Conservation (phyloP, 352 stramenopile species). For the Blastocystis sp. region DNA sequence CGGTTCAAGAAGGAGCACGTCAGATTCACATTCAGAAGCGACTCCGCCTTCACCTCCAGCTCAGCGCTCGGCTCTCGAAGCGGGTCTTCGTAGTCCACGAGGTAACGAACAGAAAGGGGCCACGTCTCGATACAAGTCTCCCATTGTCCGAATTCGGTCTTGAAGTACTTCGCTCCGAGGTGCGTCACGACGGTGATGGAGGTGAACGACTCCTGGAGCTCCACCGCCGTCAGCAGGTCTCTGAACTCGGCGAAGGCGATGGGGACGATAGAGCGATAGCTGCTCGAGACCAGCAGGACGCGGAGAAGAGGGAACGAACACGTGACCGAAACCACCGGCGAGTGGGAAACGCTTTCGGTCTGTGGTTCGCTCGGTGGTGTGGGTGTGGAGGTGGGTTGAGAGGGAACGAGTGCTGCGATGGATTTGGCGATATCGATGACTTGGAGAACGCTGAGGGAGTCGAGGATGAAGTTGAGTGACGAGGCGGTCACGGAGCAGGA, state of each 20-base stretch:
- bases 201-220: neutral
- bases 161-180: slow-evolving; percentile 11
- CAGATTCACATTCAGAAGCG: slow-evolving; percentile 35
- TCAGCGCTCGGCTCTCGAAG: neutral
- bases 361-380: neutral
- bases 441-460: neutral
- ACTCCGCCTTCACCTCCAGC: neutral
- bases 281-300: slow-evolving; percentile 28
- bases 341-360: neutral
- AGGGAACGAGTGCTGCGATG: neutral
- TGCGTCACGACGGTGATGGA: neutral
- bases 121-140: slow-evolving; percentile 21
- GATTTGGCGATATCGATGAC: neutral
- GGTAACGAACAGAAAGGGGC: neutral
- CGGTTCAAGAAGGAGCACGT: neutral
- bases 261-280: slow-evolving; percentile 36
- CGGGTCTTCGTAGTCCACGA: neutral
- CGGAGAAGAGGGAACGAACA: neutral
- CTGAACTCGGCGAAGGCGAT: slow-evolving; percentile 11
- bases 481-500: neutral
- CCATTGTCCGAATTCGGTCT: slow-evolving; percentile 21
- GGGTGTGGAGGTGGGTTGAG: neutral
- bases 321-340: neutral
- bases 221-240: neutral
- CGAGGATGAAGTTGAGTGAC: neutral